These are phyloP conservation scores for Gaeumannomyces tritici DNA, from an alignment of 2,329 filamentous ascomycete genomes.

Conservation along the genomic window DNA sequence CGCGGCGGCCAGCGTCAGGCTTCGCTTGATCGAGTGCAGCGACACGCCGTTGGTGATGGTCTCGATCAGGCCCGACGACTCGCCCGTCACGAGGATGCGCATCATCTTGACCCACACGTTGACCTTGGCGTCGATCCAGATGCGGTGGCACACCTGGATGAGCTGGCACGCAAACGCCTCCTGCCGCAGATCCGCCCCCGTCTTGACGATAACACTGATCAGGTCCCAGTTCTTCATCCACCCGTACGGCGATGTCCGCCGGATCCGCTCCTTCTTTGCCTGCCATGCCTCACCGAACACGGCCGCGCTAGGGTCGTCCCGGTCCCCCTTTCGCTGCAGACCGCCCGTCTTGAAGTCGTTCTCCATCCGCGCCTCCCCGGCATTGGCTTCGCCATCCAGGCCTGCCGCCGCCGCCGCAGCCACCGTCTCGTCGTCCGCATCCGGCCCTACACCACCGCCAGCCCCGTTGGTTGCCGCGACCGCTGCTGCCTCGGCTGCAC, in stretches of 20 bases:
- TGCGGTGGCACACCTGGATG: constrained; percentile 71
- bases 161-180: constrained; percentile 83
- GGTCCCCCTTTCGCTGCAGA: constrained; percentile 69
- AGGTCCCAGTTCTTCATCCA: constrained; percentile 90
- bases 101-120: constrained; percentile 85
- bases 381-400: constrained; percentile 48
- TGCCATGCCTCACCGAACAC: constrained; percentile 84
- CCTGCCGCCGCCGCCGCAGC: constrained; percentile 35
- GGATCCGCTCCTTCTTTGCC: constrained; percentile 73
- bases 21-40: constrained; percentile 76
- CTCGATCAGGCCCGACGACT: constrained; percentile 76
- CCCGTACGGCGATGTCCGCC: constrained; percentile 74
- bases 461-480: constrained; percentile 22
- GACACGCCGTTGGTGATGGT: constrained; percentile 84
- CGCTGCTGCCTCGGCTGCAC: constrained; percentile 37
- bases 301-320: constrained; percentile 76
- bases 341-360: constrained; percentile 83
- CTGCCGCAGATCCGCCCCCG: constrained; percentile 71
- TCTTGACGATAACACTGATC: constrained; percentile 81
- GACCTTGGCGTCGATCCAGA: constrained; percentile 65
- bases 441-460: constrained; percentile 25
- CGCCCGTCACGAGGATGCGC: constrained; percentile 77
- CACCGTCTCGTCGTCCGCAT: constrained; percentile 41
- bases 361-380: constrained; percentile 76
- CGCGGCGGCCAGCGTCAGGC: constrained; percentile 65